Base-by-base conservation (phyloP, 805 yeast species). In the Ogataea ganodermae region DNA sequence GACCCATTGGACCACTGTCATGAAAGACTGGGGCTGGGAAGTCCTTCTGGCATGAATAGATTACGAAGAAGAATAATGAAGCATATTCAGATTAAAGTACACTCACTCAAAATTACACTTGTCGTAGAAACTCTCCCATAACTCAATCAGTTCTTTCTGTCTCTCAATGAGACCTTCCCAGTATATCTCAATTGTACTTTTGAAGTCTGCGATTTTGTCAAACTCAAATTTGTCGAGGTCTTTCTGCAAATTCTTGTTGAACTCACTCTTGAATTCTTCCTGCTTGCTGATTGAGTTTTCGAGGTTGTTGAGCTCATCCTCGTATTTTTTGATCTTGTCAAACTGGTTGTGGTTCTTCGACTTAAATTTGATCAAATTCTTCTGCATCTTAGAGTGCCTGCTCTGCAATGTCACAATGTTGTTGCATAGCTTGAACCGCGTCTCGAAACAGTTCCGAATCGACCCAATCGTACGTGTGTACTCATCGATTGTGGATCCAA, bases 161-260 rank as follows among this genome's bases (percentile, higher is more conserved):
- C 90, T 77, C 67, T 94, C 99, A 45, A 91, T 86, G 20, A 94
- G 79, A 44, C 94, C 81, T 66, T 94, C 98, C 62, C 95, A 78
- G 59, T 83, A 91, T 10, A 92, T 84, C 67, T 94, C 99, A 44
- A 92, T 87, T 52, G 90, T 80, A 59, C 87, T 87, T 62, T 96
- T 79, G 67, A 92, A 89, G 58, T 91, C 98, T 31, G 79, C 81
- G 28, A 89, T 77, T 58, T 84, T 86, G 48, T 86, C 92, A 36
- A 73, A 70, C 61, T 89, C 96, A 62, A 91, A 89, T 28, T 67
- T 71, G 14, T 71, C 75, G 22, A 92, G 67, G 58, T 94, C 96
- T 33, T 66, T 63, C 61, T 80, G 85, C 45, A 92, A 87, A 3
- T 77, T 79, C 14, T 73, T 76, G 43, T 86, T 82, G 30, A 89